phyloP scores from a whole-genome alignment of 345 rosid species.

The Streptanthus diversifolius region DNA sequence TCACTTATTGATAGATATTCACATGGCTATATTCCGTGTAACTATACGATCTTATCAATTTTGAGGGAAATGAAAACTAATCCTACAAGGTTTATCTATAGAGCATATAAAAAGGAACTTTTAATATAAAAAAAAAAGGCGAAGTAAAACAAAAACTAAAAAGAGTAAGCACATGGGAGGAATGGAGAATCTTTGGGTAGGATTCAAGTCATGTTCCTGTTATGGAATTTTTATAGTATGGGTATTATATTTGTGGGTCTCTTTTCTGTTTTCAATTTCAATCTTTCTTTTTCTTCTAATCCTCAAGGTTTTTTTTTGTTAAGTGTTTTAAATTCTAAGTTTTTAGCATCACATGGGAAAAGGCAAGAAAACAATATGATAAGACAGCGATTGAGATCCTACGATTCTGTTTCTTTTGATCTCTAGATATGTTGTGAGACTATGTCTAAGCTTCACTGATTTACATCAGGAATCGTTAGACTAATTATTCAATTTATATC shows the following conservation, averaged over 20 bases:
- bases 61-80: neutral
- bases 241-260: slow-evolving; percentile 22
- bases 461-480: neutral
- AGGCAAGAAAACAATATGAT: slow-evolving; percentile 7
- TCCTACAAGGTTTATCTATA: slow-evolving; percentile 5
- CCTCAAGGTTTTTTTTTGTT: neutral
- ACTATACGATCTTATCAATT: slow-evolving; percentile 8
- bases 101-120: neutral
- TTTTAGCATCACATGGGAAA: slow-evolving; percentile 19
- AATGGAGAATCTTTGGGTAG: slow-evolving; percentile 26
- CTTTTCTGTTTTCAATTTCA: neutral
- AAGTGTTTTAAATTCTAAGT: neutral
- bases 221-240: slow-evolving; percentile 23
- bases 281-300: neutral
- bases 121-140: neutral
- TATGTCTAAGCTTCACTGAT: neutral
- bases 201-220: slow-evolving; percentile 31
- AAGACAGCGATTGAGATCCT: slow-evolving; percentile 7
- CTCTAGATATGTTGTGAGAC: neutral
- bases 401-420: slow-evolving; percentile 1
- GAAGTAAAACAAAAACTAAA: slow-evolving; percentile 22
- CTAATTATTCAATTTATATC: neutral
- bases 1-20: slow-evolving; percentile 11
- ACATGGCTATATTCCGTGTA: slow-evolving; percentile 5
- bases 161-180: slow-evolving; percentile 30